Evolutionary conservation across 345 rosid genomes (phyloP), one percentile per base, ranked within the genome.

Genomic region (Aethionema arabicum): DNA sequence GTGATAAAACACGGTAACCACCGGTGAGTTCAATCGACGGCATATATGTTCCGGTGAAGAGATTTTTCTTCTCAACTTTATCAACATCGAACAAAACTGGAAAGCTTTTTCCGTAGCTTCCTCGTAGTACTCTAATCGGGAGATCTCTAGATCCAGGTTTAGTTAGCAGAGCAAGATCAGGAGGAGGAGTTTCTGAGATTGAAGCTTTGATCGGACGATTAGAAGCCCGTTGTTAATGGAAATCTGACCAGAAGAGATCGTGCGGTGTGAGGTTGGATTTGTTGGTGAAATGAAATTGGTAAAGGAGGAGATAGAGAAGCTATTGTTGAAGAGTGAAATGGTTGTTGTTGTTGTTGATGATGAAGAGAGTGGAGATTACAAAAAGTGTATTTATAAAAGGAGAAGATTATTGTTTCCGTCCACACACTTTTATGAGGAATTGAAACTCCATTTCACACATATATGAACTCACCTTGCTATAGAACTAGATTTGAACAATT

Each of bases 31-130:
- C 81, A 0, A 77, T 67, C 8, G 97, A 92, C 10, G 98, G 95
- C 93, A 83, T 83, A 80, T 49, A 92, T 7, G 98, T 90, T 0
- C 99, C 99, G 5, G 95, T 85, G 77, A 90, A 87, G 50, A 93
- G 63, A 49, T 93, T 87, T 65, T 64, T 78, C 74, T 93, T 93
- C 53, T 90, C 95, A 11, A 93, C 97, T 72, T 93, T 90, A 6
- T 81, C 66, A 0, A 79, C 75, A 40, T 90, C 97, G 49, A 90
- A 93, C n/a, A 93, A 77, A 46, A 85, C 73, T 0, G 95, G 95
- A 49, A 93, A 93, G 77, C 97, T 90, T 79, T 87, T 84, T 0
- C 86, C 97, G 54, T 81, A 78, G 61, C 66, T 72, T 0, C 99
- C 99, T 0, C 96, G 99, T 44, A 93, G 76, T 52, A 67, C 33